phyloP scores from a whole-genome alignment of 768 basidiomycete species.

The Agrocybe praecox region DNA sequence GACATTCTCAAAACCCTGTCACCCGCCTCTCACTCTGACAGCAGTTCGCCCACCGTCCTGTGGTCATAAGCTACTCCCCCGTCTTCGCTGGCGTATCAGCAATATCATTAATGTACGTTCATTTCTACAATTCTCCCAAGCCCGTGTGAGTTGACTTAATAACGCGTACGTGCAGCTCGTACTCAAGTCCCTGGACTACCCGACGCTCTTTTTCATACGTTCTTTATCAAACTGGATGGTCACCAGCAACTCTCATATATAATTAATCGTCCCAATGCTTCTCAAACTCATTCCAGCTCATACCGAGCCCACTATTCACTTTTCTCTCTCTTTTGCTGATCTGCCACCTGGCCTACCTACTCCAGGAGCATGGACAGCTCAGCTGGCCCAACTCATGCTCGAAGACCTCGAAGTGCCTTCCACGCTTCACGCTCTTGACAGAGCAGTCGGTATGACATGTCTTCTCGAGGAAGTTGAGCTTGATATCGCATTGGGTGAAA shows the following conservation, averaged over 20 bases:
- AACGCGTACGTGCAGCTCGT: not conserved
- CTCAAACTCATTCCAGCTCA: conserved; percentile 51
- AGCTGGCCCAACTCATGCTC: conserved; percentile 50
- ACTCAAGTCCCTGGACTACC: conserved; percentile 7
- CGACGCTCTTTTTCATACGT: not conserved
- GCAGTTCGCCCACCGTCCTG: not conserved
- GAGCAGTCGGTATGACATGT: conserved; percentile 55
- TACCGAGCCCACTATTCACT: conserved; percentile 56
- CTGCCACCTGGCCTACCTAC: conserved; percentile 45
- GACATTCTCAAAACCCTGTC: conserved; percentile 3
- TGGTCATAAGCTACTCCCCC: not conserved
- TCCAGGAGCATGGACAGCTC: conserved; percentile 56
- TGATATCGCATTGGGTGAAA: conserved; percentile 48
- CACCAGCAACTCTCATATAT: not conserved
- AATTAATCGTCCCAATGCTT: conserved; percentile 42
- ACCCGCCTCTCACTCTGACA: conserved; percentile 3
- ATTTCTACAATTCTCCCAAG: not conserved
- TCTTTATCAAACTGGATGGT: conserved; percentile 2
- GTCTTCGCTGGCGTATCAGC: not conserved
- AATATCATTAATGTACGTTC: not conserved
- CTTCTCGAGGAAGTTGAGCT: conserved; percentile 63
- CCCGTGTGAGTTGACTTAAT: not conserved
- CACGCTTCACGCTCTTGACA: conserved; percentile 60
- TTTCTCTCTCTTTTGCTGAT: conserved; percentile 57
- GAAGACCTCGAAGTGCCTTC: conserved; percentile 57